These are phyloP conservation scores for Penicillium polonicum DNA, from an alignment of 2,329 filamentous ascomycete genomes.

Conservation along the genomic window DNA sequence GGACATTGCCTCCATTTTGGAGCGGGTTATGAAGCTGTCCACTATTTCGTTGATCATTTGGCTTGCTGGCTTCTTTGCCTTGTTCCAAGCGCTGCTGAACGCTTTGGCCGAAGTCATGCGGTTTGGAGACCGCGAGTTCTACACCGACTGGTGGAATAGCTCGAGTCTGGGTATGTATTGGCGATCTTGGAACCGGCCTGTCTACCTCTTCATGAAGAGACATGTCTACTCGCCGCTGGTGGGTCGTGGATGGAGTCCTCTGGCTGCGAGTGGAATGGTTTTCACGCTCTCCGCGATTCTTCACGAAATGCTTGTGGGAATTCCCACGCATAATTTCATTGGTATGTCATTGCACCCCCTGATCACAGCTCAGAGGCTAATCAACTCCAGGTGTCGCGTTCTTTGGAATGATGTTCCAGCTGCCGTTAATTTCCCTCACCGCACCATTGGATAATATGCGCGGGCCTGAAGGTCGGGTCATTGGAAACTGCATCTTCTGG, in stretches of 20 bases:
- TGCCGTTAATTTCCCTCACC: slow-evolving; percentile 82
- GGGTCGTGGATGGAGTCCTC: slow-evolving; percentile 74
- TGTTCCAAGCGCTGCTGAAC: slow-evolving; percentile 92
- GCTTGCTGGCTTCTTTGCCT: slow-evolving; percentile 94
- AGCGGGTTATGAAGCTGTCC: slow-evolving; percentile 89
- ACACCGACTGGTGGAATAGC: slow-evolving; percentile 98
- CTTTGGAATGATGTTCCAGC: slow-evolving; percentile 86
- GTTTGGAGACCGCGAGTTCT: slow-evolving; percentile 93
- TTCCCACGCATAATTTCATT: slow-evolving; percentile 91
- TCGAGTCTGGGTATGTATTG: slow-evolving; percentile 84
- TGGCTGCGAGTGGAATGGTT: slow-evolving; percentile 71
- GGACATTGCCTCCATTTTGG: slow-evolving; percentile 76
- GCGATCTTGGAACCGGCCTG: slow-evolving; percentile 96
- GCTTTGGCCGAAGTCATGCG: slow-evolving; percentile 83
- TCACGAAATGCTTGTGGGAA: slow-evolving; percentile 88
- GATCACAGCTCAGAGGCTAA: slow-evolving; percentile 1
- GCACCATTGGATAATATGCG: slow-evolving; percentile 75
- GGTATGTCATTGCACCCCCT: slow-evolving; percentile 52
- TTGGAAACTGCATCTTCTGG: slow-evolving; percentile 96
- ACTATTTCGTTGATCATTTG: slow-evolving; percentile 95
- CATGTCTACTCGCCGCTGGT: slow-evolving; percentile 89
- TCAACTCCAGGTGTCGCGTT: slow-evolving; percentile 73
- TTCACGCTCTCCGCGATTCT: slow-evolving; percentile 86
- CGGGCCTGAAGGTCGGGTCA: slow-evolving; percentile 69
- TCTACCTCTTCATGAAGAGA: slow-evolving; percentile 93